Percentiles rank a stretch among this genome's conserved stretches.
Evolutionary conservation across 257 asterid species (phyloP).

Genomic region (Solanum chiquidenum): DNA sequence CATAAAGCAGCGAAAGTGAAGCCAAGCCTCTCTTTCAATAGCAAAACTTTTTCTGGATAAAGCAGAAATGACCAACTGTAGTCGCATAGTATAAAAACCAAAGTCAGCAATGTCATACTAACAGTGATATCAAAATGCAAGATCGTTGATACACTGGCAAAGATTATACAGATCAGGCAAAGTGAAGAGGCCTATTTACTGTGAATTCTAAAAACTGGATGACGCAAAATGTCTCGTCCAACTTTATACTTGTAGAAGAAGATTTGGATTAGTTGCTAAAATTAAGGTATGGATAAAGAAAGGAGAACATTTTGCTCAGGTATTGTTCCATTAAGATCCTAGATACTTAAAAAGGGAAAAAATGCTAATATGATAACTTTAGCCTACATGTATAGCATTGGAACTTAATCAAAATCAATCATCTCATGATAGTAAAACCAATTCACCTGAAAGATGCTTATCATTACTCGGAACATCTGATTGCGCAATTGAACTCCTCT

Average conservation of each 20-base stretch:
- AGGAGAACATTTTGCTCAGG: background rate
- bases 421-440: background rate
- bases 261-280: background rate
- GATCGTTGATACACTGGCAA: background rate
- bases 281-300: background rate
- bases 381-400: background rate
- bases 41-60: background rate
- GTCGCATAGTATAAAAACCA: background rate
- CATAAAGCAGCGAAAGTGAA: background rate
- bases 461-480: conserved; percentile 3
- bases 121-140: background rate
- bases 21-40: background rate
- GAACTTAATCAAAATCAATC: background rate
- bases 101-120: background rate
- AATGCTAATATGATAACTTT: background rate
- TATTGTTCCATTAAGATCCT: background rate
- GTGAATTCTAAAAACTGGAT: background rate
- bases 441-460: conserved; percentile 26
- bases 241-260: background rate
- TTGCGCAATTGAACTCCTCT: conserved; percentile 8
- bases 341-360: background rate
- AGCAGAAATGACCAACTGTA: background rate
- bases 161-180: background rate
- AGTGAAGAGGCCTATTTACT: background rate
- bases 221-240: background rate